Evolutionary conservation across 192 early-diverging fungal species (phyloP).

Genomic region (Coemansia sp.): DNA sequence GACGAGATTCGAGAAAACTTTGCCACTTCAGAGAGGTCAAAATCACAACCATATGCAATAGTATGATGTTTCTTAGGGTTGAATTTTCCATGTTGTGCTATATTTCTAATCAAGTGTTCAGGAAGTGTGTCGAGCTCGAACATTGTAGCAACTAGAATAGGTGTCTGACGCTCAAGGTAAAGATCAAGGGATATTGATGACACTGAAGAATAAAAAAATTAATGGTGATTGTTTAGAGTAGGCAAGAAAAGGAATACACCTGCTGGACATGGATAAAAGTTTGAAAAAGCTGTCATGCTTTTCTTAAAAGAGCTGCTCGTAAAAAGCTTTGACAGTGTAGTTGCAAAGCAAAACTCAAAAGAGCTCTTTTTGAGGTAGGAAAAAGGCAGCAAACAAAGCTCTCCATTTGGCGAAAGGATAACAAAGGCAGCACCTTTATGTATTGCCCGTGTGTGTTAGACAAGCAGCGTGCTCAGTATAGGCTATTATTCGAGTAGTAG

Average conservation of each 20-base stretch:
- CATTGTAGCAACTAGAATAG: not conserved
- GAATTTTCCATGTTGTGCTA: not conserved
- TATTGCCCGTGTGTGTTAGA: no score
- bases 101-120: not conserved
- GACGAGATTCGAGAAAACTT: not conserved
- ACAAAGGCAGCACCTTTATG: no score
- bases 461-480: no score
- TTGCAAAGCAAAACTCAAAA: no score
- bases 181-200: no score
- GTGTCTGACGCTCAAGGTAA: not conserved
- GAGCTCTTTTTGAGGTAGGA: no score
- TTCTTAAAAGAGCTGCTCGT: not conserved
- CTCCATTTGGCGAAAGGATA: no score
- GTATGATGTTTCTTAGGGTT: not conserved
- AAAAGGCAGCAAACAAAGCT: no score
- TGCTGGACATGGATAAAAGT: not conserved
- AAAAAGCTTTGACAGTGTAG: not conserved
- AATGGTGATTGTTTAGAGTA: no score
- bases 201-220: no score
- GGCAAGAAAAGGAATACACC: no score
- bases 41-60: not conserved
- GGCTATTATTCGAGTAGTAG: no score
- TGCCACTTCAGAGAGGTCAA: not conserved
- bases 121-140: not conserved
- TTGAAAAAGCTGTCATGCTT: not conserved